These are phyloP conservation scores for Calendula officinalis DNA, from an alignment of 129 eudicot genomes.

Conservation along the genomic window DNA sequence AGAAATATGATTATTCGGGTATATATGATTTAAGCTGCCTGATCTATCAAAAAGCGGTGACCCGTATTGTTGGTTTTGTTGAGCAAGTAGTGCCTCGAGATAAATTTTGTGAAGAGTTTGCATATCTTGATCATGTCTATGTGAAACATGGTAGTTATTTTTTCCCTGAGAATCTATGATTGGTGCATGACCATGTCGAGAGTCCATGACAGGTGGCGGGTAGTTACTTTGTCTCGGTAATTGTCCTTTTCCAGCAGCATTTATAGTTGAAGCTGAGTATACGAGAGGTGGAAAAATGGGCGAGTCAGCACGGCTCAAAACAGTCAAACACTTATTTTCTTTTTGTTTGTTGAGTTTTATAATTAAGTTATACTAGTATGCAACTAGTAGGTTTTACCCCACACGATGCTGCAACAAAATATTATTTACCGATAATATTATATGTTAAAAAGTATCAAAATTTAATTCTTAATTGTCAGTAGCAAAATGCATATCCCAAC, in stretches of 20 bases:
- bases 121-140: constrained; percentile 45
- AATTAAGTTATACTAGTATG: neutral
- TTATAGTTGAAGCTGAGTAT: constrained; percentile 43
- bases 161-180: constrained; percentile 37
- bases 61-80: constrained; percentile 51
- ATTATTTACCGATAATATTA: too few species aligned
- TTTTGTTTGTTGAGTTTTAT: neutral
- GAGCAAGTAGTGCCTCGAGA: constrained; percentile 56
- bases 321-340: neutral
- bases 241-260: constrained; percentile 33
- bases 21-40: constrained; percentile 39
- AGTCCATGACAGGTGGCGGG: constrained; percentile 31
- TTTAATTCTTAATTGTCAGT: too few species aligned
- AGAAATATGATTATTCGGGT: constrained; percentile 29
- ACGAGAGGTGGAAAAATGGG: neutral
- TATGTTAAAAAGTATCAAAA: too few species aligned
- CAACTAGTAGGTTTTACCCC: too few species aligned
- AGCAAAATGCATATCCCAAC: too few species aligned
- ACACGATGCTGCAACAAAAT: too few species aligned
- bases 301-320: too few species aligned
- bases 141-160: constrained; percentile 28
- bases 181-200: too few species aligned
- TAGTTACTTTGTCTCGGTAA: constrained; percentile 36
- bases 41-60: constrained; percentile 39
- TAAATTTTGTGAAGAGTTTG: constrained; percentile 56